These are phyloP conservation scores for Pythium aquatile DNA, from an alignment of 352 stramenopile species.

Conservation along the genomic window DNA sequence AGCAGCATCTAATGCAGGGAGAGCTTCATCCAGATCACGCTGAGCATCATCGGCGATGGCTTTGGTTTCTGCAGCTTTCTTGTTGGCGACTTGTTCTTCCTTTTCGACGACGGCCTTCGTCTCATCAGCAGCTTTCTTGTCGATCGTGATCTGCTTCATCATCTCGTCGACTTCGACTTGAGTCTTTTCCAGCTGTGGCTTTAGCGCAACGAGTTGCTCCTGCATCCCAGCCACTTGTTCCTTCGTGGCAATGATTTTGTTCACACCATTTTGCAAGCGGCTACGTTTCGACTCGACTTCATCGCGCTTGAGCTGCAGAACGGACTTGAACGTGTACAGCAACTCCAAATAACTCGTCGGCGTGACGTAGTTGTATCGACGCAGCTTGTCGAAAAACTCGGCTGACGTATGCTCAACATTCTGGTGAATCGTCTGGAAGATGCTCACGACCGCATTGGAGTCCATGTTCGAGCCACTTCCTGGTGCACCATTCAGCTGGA, in stretches of 20 bases:
- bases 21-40: constrained; percentile 90
- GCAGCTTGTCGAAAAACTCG: constrained; percentile 86
- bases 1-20: constrained; percentile 90
- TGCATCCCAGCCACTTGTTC: constrained; percentile 92
- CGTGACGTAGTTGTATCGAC: constrained; percentile 93
- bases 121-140: constrained; percentile 91
- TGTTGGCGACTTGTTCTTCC: constrained; percentile 90
- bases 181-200: constrained; percentile 90
- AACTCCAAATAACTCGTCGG: constrained; percentile 93
- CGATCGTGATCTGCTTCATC: constrained; percentile 93
- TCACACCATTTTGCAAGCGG: constrained; percentile 88
- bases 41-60: constrained; percentile 92
- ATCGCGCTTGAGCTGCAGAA: constrained; percentile 86
- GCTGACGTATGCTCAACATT: constrained; percentile 81
- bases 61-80: constrained; percentile 92
- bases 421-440: constrained; percentile 89
- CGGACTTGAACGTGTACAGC: constrained; percentile 91
- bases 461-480: constrained; percentile 39
- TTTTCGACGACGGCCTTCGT: constrained; percentile 90
- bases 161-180: constrained; percentile 92
- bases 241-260: constrained; percentile 93
- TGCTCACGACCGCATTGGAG: constrained; percentile 53
- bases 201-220: constrained; percentile 89
- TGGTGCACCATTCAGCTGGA: constrained; percentile 45
- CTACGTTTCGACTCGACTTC: constrained; percentile 86